Base-by-base conservation (phyloP, 2,329 filamentous ascomycete species). In the Colletotrichum simmondsii region DNA sequence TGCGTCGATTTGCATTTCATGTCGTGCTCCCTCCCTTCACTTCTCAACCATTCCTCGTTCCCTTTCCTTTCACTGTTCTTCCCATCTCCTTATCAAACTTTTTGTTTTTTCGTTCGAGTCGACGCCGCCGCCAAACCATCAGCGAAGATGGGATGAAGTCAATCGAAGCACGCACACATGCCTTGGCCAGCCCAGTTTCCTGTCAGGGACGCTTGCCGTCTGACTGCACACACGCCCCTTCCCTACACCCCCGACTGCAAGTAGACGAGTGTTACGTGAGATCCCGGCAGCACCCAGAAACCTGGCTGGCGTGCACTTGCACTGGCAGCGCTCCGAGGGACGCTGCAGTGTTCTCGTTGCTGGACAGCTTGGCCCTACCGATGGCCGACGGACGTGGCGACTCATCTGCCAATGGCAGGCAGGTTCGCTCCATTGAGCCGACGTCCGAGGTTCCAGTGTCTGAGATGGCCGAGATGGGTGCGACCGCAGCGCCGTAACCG, bases 111-210 rank as follows among this genome's bases (percentile, higher is more conserved):
- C 35, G 8, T 8, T 46, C 52, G 32, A 65, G 35, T 57, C 63
- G n/a, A 63, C 19, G 46, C 16, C 53, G 52, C 57, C 58, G 52
- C 58, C 56, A 26, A 68, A 62, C 58, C 65, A 64, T 32, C 30
- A 46, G 19, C 22, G n/a, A 37, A 70, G 61, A 65, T 71, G 71
- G 46, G 66, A 71, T 73, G 71, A 73, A 71, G 71, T 73, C 66
- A 71, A 73, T 73, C 71, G 71, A 73, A 73, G 71, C 67, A 53
- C 71, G 30, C 49, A 53, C 61, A 56, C 71, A 65, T 70, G 61
- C 61, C 61, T 64, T 64, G 61, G 61, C 30, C 24, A 28, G 35
- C 61, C 66, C 61, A 61, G 35, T 42, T 49, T 49, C 56, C 70
- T 53, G 60, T 60, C 54, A 59, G 54, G 66, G 66, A 70, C 70